Evolutionary conservation across 2,329 filamentous ascomycete species (phyloP).

Genomic region (Microascus cirrosus): DNA sequence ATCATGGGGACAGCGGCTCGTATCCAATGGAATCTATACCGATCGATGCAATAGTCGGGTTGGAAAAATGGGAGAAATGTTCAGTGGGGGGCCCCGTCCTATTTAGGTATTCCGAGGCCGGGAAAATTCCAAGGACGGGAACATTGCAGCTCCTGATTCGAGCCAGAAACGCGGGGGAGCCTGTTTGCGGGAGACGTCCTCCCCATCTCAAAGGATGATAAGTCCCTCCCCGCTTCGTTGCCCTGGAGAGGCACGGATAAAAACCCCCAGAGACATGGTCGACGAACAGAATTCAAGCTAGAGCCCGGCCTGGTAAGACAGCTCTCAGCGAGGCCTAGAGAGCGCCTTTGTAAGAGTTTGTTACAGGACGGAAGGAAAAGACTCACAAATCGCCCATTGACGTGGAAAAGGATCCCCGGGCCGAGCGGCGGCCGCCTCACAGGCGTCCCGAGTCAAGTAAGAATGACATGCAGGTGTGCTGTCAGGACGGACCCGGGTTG

Average conservation of each 20-base stretch:
- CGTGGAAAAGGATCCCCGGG: not conserved
- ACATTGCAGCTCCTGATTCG: not conserved
- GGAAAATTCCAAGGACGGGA: not conserved
- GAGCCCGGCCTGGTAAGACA: not conserved
- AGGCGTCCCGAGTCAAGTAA: not conserved
- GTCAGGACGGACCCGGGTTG: constrained; percentile 1
- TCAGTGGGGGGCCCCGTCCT: not conserved
- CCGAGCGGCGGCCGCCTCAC: not conserved
- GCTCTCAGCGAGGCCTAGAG: not conserved
- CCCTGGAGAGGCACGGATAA: constrained; percentile 2
- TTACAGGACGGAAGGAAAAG: too few species aligned
- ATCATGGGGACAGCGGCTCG: too few species aligned
- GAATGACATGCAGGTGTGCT: constrained; percentile 1
- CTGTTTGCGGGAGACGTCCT: not conserved
- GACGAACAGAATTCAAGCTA: not conserved
- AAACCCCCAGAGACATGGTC: not conserved
- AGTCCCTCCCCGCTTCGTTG: not conserved
- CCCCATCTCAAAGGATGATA: not conserved
- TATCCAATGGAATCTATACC: not conserved
- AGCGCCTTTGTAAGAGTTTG: too few species aligned
- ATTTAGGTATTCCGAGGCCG: not conserved
- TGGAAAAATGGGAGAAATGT: not conserved
- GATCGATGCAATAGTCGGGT: not conserved
- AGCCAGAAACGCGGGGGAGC: not conserved
- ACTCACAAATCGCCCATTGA: not conserved